A percentile compares a stretch with the other conserved stretches of the same genome.
phyloP scores from a whole-genome alignment of 352 stramenopile genomes.

The Globisporangium nagaii region DNA sequence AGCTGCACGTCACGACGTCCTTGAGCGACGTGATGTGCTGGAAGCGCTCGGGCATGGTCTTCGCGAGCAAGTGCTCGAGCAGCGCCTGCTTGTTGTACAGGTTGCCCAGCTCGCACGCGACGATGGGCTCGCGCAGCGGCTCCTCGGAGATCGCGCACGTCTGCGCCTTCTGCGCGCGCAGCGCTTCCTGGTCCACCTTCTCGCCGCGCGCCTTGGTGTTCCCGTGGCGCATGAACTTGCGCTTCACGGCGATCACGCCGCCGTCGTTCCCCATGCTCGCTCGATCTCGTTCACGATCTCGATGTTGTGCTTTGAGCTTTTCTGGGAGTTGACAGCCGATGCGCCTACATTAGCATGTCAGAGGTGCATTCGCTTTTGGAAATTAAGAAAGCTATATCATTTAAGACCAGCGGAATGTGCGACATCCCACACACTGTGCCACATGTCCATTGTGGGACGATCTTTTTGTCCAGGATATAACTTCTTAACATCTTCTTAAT shows the following conservation, averaged over 20 bases:
- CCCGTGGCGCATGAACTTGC: constrained; percentile 90
- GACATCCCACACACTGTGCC: no score
- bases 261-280: constrained; percentile 89
- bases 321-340: no score
- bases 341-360: no score
- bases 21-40: constrained; percentile 83
- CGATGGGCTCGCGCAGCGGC: constrained; percentile 75
- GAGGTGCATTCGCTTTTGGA: no score
- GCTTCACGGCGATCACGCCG: constrained; percentile 91
- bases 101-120: constrained; percentile 86
- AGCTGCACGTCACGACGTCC: constrained; percentile 78
- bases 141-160: constrained; percentile 85
- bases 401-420: no score
- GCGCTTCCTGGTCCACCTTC: constrained; percentile 53
- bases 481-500: no score
- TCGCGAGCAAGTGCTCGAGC: constrained; percentile 77
- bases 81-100: constrained; percentile 91
- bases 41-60: constrained; percentile 67
- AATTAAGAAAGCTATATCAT: no score
- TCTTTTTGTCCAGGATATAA: no score
- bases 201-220: constrained; percentile 70
- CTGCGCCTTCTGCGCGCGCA: constrained; percentile 48
- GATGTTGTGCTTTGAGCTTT: background rate
- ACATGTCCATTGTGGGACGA: no score
- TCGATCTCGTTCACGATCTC: background rate